Evolutionary conservation across 805 yeast genomes (phyloP).

Genomic region (Wickerhamomyces subpelliculosus): DNA sequence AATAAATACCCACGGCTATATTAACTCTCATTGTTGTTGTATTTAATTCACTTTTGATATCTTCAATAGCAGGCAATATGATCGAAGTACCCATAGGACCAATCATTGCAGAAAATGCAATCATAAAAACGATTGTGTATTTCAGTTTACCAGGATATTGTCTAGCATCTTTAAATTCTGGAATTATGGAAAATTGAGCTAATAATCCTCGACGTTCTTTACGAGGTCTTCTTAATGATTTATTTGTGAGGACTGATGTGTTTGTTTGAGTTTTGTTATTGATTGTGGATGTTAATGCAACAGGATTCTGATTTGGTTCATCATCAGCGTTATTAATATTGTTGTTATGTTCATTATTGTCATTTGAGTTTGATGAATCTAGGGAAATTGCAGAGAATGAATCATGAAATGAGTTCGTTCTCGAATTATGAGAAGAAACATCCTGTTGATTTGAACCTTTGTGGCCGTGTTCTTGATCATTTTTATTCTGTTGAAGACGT

Average conservation of each 20-base stretch:
- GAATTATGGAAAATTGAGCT: conserved; percentile 40
- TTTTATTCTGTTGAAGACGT: too few relatives aligned
- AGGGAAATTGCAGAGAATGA: background rate
- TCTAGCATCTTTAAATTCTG: conserved; percentile 71
- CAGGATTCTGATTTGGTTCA: conserved; percentile 22
- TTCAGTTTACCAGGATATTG: conserved; percentile 48
- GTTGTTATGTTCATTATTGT: background rate
- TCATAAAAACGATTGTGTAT: conserved; percentile 47
- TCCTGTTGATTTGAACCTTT: background rate
- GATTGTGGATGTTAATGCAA: conserved; percentile 11
- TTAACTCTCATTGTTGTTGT: conserved; percentile 60
- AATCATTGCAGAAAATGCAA: conserved; percentile 67
- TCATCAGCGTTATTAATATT: too few relatives aligned
- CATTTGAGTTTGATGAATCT: background rate
- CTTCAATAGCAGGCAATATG: conserved; percentile 68
- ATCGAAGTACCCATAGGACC: conserved; percentile 92
- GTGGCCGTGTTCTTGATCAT: background rate
- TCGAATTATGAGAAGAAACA: too few relatives aligned
- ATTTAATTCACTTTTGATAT: conserved; percentile 45
- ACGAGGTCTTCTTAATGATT: conserved; percentile 9
- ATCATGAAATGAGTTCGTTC: background rate
- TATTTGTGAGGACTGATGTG: conserved; percentile 2
- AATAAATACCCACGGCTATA: conserved; percentile 73
- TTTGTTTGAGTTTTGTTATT: background rate
- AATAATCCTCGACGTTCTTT: conserved; percentile 46